Percentiles rank a stretch among this genome's conserved stretches.
Conservation (phyloP, 1,284 basidiomycete genomes). For the Amylostereum chailletii region DNA sequence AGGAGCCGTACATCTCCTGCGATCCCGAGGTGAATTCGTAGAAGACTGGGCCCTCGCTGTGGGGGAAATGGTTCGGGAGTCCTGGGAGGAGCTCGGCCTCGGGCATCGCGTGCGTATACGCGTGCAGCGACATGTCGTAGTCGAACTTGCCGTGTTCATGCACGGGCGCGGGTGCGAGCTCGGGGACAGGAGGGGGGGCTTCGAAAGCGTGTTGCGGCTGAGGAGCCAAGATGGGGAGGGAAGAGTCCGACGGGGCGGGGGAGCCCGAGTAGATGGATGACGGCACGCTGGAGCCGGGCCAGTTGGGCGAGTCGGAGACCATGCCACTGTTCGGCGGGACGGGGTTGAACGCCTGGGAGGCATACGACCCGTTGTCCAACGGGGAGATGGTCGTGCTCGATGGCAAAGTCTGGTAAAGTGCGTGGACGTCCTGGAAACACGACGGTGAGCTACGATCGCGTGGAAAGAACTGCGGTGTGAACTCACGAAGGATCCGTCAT, state of each 20-base stretch:
- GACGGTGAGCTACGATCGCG: background rate
- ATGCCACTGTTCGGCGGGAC: background rate
- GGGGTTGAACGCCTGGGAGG: background rate
- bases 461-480: background rate
- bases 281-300: conserved; percentile 15
- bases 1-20: too few species aligned
- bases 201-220: conserved; percentile 20
- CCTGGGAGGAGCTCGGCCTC: too few species aligned
- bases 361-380: conserved; percentile 16
- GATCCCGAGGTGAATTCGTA: too few species aligned
- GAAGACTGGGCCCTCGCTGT: too few species aligned
- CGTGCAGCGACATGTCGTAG: conserved; percentile 5
- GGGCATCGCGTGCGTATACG: conserved; percentile 10
- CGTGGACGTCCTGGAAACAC: conserved; percentile 14
- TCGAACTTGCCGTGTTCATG: conserved; percentile 2
- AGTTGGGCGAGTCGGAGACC: conserved; percentile 4
- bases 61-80: too few species aligned
- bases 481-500: conserved; percentile 18
- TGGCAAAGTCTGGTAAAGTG: conserved; percentile 14
- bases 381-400: conserved; percentile 20
- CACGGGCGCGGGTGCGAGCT: background rate
- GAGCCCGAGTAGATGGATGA: conserved; percentile 38
- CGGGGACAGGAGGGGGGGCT: background rate
- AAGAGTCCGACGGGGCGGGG: conserved; percentile 30
- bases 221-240: conserved; percentile 26